Conservation (phyloP, 148 eudicot genomes). For the Rhododendron ferrugineum region DNA sequence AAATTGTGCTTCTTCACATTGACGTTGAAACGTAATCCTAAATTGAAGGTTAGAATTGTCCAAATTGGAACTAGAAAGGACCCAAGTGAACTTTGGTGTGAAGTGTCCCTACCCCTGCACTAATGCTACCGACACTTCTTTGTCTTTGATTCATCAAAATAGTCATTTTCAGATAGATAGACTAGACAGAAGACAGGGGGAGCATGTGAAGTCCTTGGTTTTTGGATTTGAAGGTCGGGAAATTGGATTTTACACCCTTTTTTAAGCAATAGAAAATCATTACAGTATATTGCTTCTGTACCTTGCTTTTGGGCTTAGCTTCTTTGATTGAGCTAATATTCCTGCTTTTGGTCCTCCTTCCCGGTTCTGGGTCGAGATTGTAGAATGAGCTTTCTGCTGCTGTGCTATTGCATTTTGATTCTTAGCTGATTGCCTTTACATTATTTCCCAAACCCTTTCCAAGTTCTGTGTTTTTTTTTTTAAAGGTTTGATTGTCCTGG, state of each 20-base stretch:
- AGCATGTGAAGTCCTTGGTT: not conserved
- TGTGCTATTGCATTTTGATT: not conserved
- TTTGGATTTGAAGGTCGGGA: slow-evolving; percentile 5
- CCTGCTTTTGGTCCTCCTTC: not conserved
- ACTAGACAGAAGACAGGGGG: not conserved
- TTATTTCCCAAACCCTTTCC: not conserved
- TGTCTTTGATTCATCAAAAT: not conserved
- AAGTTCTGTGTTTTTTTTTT: no score
- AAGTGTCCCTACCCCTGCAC: not conserved
- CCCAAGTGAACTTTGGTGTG: no score
- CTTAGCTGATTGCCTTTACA: not conserved
- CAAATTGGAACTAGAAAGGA: no score
- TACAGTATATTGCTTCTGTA: not conserved
- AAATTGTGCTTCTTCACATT: not conserved
- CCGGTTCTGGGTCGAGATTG: not conserved
- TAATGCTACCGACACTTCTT: no score
- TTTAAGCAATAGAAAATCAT: not conserved
- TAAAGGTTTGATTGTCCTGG: no score
- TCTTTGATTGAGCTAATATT: not conserved
- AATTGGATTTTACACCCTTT: not conserved
- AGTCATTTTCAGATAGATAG: slow-evolving; percentile 4
- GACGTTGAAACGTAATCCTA: no score
- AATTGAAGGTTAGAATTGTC: not conserved
- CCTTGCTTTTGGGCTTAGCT: not conserved
- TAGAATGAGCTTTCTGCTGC: not conserved